A percentile compares a stretch with the other conserved stretches of the same genome.
phyloP scores from a whole-genome alignment of 2,329 filamentous ascomycete species.

The Verticillium tricorpus region DNA sequence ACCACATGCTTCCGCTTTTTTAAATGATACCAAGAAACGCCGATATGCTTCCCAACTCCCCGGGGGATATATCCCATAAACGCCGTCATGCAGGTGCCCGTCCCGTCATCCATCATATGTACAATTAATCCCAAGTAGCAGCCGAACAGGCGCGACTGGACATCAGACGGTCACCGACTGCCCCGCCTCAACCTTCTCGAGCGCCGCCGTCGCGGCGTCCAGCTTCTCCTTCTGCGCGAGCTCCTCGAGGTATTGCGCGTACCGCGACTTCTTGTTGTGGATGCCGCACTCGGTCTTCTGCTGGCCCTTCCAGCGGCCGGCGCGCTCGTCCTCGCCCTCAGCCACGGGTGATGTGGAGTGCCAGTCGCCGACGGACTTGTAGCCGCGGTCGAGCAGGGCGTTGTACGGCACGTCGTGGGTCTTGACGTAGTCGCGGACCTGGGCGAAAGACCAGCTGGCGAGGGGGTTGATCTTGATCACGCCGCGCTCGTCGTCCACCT shows the following conservation, averaged over 20 bases:
- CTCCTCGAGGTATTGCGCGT: slow-evolving; percentile 76
- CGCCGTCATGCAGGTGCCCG: slow-evolving; percentile 2
- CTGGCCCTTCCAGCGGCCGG: slow-evolving; percentile 95
- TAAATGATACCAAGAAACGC: neutral
- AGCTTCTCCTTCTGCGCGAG: slow-evolving; percentile 37
- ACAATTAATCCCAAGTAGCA: slow-evolving; percentile 3
- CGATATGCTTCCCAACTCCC: neutral
- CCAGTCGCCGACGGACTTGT: slow-evolving; percentile 98
- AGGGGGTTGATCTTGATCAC: slow-evolving; percentile 97
- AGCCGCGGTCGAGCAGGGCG: slow-evolving; percentile 82
- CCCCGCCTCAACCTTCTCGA: slow-evolving; percentile 11
- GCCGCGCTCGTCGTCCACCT: slow-evolving; percentile 81
- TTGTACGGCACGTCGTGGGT: slow-evolving; percentile 92
- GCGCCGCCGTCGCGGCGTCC: slow-evolving; percentile 12
- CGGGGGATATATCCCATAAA: neutral
- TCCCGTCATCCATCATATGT: slow-evolving; percentile 12
- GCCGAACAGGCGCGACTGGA: neutral
- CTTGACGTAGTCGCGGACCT: slow-evolving; percentile 84
- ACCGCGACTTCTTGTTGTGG: slow-evolving; percentile 94
- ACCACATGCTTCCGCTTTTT: neutral
- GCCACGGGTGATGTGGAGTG: slow-evolving; percentile 90
- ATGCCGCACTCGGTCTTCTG: slow-evolving; percentile 97
- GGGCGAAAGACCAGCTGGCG: slow-evolving; percentile 86
- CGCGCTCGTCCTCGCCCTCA: slow-evolving; percentile 91
- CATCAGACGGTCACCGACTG: neutral